Conservation (phyloP, 106 monocot species). For the Dendrobium nobile region DNA sequence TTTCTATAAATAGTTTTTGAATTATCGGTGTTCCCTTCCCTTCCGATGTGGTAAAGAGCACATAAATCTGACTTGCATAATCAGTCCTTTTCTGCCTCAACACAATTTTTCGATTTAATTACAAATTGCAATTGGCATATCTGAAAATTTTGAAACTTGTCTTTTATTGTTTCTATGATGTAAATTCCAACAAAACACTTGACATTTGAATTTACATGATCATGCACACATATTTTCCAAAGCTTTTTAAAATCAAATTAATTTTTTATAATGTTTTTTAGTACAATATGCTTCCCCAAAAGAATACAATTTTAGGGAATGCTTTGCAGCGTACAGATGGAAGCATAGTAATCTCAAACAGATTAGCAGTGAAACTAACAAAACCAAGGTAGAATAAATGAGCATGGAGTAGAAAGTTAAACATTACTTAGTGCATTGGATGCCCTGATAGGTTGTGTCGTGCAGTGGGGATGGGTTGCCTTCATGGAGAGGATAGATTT, state of each 20-base stretch:
- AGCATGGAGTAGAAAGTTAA: not conserved
- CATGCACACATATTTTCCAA: not conserved
- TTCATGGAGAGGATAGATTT: not conserved
- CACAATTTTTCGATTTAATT: not conserved
- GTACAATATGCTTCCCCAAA: not conserved
- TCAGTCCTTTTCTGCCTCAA: not conserved
- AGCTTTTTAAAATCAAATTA: not conserved
- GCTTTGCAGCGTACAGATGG: not conserved
- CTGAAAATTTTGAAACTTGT: not conserved
- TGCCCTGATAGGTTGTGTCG: not conserved
- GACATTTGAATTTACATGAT: not conserved
- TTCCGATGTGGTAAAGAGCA: not conserved
- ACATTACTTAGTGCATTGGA: not conserved
- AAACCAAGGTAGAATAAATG: not conserved
- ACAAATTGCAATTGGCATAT: not conserved
- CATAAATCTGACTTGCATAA: not conserved
- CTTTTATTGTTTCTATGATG: not conserved
- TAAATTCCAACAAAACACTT: not conserved
- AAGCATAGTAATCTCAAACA: not conserved
- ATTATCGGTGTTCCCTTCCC: not conserved
- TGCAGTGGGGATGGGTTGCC: not conserved
- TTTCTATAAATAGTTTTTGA: not conserved
- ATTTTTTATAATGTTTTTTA: not conserved
- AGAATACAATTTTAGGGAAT: not conserved
- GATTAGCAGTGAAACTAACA: not conserved